phyloP scores from a whole-genome alignment of 805 yeast species.

The Candida tammaniensis region DNA sequence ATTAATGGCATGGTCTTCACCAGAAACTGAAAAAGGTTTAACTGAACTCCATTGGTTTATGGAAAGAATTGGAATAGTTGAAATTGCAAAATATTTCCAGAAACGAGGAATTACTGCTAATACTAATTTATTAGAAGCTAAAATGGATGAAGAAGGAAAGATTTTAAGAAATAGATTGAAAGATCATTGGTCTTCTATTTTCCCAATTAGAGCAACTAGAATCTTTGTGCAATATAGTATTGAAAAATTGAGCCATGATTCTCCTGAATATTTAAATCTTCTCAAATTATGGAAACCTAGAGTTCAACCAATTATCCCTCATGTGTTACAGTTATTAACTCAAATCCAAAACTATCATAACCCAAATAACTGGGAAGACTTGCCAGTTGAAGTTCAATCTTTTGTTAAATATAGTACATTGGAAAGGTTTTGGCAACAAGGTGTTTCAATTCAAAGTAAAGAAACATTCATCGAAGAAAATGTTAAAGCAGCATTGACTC shows the following conservation, averaged over 20 bases:
- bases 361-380: constrained; percentile 83
- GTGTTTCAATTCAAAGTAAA: constrained; percentile 89
- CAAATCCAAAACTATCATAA: constrained; percentile 95
- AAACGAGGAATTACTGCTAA: constrained; percentile 74
- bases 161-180: constrained; percentile 72
- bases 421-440: constrained; percentile 98
- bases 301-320: constrained; percentile 87
- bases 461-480: constrained; percentile 94
- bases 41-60: constrained; percentile 94
- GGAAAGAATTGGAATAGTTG: constrained; percentile 94
- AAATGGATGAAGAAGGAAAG: constrained; percentile 89
- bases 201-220: constrained; percentile 94
- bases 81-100: constrained; percentile 87
- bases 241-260: constrained; percentile 79
- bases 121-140: constrained; percentile 71
- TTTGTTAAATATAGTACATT: constrained; percentile 87
- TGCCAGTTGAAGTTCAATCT: constrained; percentile 86
- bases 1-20: constrained; percentile 87
- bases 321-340: constrained; percentile 77
- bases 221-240: constrained; percentile 93
- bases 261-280: constrained; percentile 68
- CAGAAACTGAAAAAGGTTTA: constrained; percentile 84
- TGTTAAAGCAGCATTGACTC: constrained; percentile 88
- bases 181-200: constrained; percentile 89
- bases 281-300: constrained; percentile 89